Evolutionary conservation across 2,329 filamentous ascomycete genomes (phyloP).

Genomic region (Tolypocladium sp.): DNA sequence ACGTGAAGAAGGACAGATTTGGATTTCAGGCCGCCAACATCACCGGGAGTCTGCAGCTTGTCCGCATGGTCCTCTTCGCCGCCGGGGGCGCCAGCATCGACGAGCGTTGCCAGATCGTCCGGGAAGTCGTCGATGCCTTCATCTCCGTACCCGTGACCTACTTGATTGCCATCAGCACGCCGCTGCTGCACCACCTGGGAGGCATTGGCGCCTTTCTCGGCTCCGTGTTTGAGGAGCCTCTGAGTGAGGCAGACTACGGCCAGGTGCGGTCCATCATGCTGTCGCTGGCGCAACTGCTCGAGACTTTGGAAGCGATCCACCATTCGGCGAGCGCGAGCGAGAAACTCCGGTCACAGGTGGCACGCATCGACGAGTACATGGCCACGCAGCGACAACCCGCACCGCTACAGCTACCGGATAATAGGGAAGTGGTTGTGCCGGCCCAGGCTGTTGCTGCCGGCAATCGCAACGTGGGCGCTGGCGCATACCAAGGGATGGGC

Average conservation of each 20-base stretch:
- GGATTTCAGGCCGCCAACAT: slow-evolving; percentile 28
- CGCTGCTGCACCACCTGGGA: slow-evolving; percentile 21
- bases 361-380: slow-evolving; percentile 16
- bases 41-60: slow-evolving; percentile 20
- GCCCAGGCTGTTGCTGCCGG: neutral
- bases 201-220: slow-evolving; percentile 24
- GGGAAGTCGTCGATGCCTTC: slow-evolving; percentile 18
- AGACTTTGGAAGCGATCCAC: slow-evolving; percentile 15
- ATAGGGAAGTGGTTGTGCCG: neutral
- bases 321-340: slow-evolving; percentile 11
- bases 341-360: slow-evolving; percentile 12
- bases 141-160: slow-evolving; percentile 10
- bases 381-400: slow-evolving; percentile 4
- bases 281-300: slow-evolving; percentile 19
- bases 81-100: slow-evolving; percentile 16
- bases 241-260: slow-evolving; percentile 17
- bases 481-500: neutral
- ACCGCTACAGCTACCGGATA: neutral
- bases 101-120: slow-evolving; percentile 18
- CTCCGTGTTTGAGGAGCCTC: slow-evolving; percentile 20
- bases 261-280: slow-evolving; percentile 18
- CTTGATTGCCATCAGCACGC: slow-evolving; percentile 19
- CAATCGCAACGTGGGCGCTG: neutral
- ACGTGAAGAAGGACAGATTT: slow-evolving; percentile 18
- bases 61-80: slow-evolving; percentile 20